Evolutionary conservation across 129 eudicot genomes (phyloP), one percentile per base, ranked within the genome.

Genomic region (Sambucus nigra): DNA sequence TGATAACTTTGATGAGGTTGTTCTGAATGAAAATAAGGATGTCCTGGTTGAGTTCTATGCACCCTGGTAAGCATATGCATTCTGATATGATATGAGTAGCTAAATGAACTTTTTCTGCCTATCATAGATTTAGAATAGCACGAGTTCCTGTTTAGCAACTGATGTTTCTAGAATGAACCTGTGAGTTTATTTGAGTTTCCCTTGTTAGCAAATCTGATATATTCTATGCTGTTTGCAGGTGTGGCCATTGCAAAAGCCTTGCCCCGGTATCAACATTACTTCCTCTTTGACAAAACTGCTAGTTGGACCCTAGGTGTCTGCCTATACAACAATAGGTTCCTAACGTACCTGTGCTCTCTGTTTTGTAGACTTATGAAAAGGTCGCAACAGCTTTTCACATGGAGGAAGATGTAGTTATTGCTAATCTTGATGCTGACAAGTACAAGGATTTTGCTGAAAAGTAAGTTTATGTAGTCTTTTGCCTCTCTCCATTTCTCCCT

Each of bases 231-330:
- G 15, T 59, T 60, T 68, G 54, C 87, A 92, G 99, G 99, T 92
- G 99, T 75, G 99, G 99, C 8, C 96, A 86, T 68, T 92, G 99
- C 94, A 92, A 92, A 69, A 74, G 68, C 71, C 99, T 92, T 69
- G 99, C 99, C 73, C 94, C 99, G 55, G 99, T 92, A 73, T 60
- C 54, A 35, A 35, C 42, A 61, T 28, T 19, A 11, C 44, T 49
- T 6, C 22, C 18, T 57, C 3, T 15, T 50, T 22, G 47, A 33
- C 51, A 26, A 45, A 33, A 18, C 5, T 41, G 11, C 27, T 27
- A 13, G n/a, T n/a, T 0, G 24, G 26, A 35, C 42, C 28, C 15
- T 19, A 5, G 7, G 22, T 25, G 32, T 25, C 26, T 31, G 38
- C 38, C 5, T 31, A 31, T 31, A 31, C 38, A 31, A 31, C 17